Percentiles rank a stretch among this genome's conserved stretches.
Conservation (phyloP, 2,329 filamentous ascomycete species). For the Furcasterigmium furcatum region DNA sequence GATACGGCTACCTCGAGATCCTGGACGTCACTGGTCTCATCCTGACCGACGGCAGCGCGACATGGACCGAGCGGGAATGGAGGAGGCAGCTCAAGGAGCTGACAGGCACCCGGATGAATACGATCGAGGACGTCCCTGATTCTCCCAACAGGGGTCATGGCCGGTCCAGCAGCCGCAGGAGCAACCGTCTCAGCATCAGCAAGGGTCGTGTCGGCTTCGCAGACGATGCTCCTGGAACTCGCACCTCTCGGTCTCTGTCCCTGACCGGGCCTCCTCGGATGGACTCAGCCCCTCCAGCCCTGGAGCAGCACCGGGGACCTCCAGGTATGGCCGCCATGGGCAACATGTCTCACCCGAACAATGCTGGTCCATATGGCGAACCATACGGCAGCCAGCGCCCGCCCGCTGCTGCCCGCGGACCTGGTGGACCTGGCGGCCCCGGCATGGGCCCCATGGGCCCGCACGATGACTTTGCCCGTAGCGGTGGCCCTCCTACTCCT, state of each 20-base stretch:
- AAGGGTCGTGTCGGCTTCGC: constrained; percentile 54
- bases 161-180: constrained; percentile 56
- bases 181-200: constrained; percentile 53
- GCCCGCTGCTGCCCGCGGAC: constrained; percentile 31
- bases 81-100: constrained; percentile 83
- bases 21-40: constrained; percentile 82
- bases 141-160: constrained; percentile 36
- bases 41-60: constrained; percentile 68
- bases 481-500: constrained; percentile 41
- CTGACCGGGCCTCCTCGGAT: constrained; percentile 40
- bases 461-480: constrained; percentile 47
- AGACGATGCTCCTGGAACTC: constrained; percentile 45
- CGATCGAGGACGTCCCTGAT: constrained; percentile 42
- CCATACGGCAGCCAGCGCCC: constrained; percentile 27
- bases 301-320: constrained; percentile 30
- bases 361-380: constrained; percentile 20
- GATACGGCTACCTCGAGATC: constrained; percentile 88
- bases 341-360: constrained; percentile 21
- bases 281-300: constrained; percentile 48
- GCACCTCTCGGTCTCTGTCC: constrained; percentile 50
- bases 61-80: constrained; percentile 88
- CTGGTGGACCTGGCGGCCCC: neutral
- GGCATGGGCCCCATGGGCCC: constrained; percentile 47
- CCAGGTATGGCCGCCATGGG: constrained; percentile 24
- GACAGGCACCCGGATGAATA: constrained; percentile 75